Evolutionary conservation across 768 basidiomycete genomes (phyloP).

Genomic region (Boletus rubropictus): DNA sequence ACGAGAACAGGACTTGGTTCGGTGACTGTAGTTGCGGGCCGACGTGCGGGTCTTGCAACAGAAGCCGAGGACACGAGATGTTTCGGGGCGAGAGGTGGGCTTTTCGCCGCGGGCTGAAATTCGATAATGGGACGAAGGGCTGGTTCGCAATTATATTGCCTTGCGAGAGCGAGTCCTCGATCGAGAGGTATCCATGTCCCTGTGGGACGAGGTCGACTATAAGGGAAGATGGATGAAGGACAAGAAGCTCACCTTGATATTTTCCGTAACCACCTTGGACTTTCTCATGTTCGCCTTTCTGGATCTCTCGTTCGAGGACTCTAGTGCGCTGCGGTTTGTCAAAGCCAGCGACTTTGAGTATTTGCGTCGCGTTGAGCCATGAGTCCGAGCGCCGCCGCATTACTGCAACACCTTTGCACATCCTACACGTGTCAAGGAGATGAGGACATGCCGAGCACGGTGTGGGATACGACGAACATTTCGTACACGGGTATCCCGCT

Average conservation of each 20-base stretch:
- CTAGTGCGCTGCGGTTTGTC: slow-evolving; percentile 98
- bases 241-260: slow-evolving; percentile 78
- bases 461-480: slow-evolving; percentile 56
- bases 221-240: neutral
- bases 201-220: slow-evolving; percentile 27
- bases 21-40: slow-evolving; percentile 10
- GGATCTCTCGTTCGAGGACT: slow-evolving; percentile 94
- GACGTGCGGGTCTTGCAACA: slow-evolving; percentile 30
- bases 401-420: slow-evolving; percentile 93
- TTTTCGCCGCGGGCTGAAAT: slow-evolving; percentile 83
- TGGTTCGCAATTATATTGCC: slow-evolving; percentile 87
- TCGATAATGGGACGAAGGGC: slow-evolving; percentile 91
- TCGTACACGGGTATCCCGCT: slow-evolving; percentile 92
- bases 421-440: slow-evolving; percentile 52
- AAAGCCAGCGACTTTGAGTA: slow-evolving; percentile 97
- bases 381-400: slow-evolving; percentile 96
- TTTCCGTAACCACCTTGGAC: slow-evolving; percentile 99
- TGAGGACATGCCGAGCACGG: slow-evolving; percentile 33
- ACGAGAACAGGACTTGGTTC: slow-evolving; percentile 24
- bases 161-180: slow-evolving; percentile 76
- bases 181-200: slow-evolving; percentile 99
- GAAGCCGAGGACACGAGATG: slow-evolving; percentile 75
- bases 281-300: slow-evolving; percentile 98
- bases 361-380: slow-evolving; percentile 99
- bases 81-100: slow-evolving; percentile 93